These are phyloP conservation scores for Yamadazyma insecticola DNA, from an alignment of 805 yeast genomes.

Conservation along the genomic window DNA sequence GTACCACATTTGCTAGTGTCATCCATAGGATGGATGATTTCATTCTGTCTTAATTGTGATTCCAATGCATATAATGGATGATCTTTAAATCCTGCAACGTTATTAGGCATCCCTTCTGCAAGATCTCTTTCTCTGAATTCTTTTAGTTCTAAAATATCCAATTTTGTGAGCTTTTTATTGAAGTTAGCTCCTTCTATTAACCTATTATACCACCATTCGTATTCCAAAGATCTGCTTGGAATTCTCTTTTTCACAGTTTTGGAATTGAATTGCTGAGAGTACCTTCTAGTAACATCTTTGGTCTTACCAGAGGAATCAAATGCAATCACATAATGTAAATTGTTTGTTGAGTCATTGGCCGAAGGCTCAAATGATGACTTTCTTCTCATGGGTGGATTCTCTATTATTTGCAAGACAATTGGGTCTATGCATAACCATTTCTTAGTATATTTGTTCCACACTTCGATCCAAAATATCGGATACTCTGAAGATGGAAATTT, in stretches of 20 bases:
- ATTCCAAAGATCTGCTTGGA: constrained; percentile 48
- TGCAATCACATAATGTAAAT: constrained; percentile 71
- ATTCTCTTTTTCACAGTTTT: constrained; percentile 72
- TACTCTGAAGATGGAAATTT: constrained; percentile 29
- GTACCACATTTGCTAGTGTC: constrained; percentile 62
- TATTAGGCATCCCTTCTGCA: constrained; percentile 84
- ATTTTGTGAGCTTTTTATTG: constrained; percentile 16
- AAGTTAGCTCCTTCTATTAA: constrained; percentile 34
- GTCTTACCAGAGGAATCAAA: constrained; percentile 62
- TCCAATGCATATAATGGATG: constrained; percentile 87
- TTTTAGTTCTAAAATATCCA: constrained; percentile 53
- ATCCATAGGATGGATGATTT: constrained; percentile 62
- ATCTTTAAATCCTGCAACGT: constrained; percentile 72
- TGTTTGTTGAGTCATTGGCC: constrained; percentile 48
- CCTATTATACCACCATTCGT: constrained; percentile 56
- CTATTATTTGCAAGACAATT: constrained; percentile 56
- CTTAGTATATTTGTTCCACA: constrained; percentile 71
- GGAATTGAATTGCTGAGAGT: constrained; percentile 65
- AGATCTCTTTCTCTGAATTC: constrained; percentile 60
- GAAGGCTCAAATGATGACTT: constrained; percentile 73
- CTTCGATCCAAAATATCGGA: constrained; percentile 93
- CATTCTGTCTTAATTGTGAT: constrained; percentile 66
- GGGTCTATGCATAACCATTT: constrained; percentile 90
- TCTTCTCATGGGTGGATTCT: constrained; percentile 49
- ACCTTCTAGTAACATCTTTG: constrained; percentile 82